A percentile compares a stretch with the other conserved stretches of the same genome.
Evolutionary conservation across 805 yeast genomes (phyloP).

Genomic region (Saccharomycopsis schoenii): DNA sequence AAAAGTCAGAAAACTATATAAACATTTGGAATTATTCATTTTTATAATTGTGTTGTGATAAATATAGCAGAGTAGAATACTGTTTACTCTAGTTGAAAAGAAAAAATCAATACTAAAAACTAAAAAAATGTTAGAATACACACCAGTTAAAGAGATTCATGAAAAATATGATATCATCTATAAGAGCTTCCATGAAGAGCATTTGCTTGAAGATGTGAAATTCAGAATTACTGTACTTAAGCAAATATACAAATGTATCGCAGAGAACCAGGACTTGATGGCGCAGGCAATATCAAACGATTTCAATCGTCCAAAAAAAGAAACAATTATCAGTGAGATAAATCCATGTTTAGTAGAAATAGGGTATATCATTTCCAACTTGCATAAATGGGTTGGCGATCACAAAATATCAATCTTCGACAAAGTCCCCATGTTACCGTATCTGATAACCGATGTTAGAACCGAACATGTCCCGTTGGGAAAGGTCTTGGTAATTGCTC

Average conservation of each 20-base stretch:
- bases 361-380: slow-evolving; percentile 43
- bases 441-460: slow-evolving; percentile 27
- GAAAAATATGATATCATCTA: background rate
- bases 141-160: slow-evolving; percentile 5
- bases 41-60: no score
- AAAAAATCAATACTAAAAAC: no score
- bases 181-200: slow-evolving; percentile 4
- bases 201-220: slow-evolving; percentile 32
- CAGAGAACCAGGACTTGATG: slow-evolving; percentile 47
- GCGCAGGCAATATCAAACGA: slow-evolving; percentile 54
- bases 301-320: slow-evolving; percentile 54
- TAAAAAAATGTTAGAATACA: slow-evolving; percentile 1
- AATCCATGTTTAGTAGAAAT: slow-evolving; percentile 44
- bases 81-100: no score
- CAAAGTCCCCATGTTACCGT: slow-evolving; percentile 23
- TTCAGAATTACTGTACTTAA: slow-evolving; percentile 55
- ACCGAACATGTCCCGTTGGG: slow-evolving; percentile 47
- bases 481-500: slow-evolving; percentile 59
- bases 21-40: no score
- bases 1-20: no score
- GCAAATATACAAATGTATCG: slow-evolving; percentile 52
- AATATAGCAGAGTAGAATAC: no score
- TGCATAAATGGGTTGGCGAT: slow-evolving; percentile 54
- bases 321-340: slow-evolving; percentile 53
- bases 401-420: slow-evolving; percentile 24